Conservation (phyloP, 2,329 filamentous ascomycete species). For the Penicillium nordicum region DNA sequence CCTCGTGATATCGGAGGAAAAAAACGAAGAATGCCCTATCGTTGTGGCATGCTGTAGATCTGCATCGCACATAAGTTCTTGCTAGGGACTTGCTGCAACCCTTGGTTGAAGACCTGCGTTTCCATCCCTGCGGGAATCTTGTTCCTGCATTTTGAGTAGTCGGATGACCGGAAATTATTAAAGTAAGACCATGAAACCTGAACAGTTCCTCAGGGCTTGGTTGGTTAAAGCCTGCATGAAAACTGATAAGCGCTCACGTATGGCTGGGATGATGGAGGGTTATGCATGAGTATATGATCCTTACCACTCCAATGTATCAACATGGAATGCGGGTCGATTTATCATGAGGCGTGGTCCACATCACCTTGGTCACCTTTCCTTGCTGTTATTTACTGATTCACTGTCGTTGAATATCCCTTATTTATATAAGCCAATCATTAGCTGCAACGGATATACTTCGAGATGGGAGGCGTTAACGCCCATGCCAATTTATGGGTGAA, state of each 20-base stretch:
- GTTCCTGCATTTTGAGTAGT: not conserved
- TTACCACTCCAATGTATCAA: not conserved
- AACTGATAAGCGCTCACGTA: not conserved
- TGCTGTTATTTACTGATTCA: not conserved
- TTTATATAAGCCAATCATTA: not conserved
- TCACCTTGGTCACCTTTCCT: not conserved
- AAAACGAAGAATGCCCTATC: not conserved
- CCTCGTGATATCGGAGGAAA: not conserved
- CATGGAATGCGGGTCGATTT: conserved; percentile 10
- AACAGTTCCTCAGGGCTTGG: not conserved
- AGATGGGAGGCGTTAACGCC: not conserved
- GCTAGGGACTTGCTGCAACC: not conserved
- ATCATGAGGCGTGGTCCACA: not conserved
- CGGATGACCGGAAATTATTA: not conserved
- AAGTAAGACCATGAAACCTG: not conserved
- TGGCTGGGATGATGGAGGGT: not conserved
- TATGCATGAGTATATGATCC: not conserved
- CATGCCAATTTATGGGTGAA: not conserved
- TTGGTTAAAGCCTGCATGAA: not conserved
- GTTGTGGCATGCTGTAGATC: not conserved
- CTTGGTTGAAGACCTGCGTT: not conserved
- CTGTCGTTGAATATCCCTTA: not conserved
- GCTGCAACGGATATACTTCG: not conserved
- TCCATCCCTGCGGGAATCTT: not conserved
- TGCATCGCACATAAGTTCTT: not conserved